Base-by-base conservation (phyloP, 2,329 filamentous ascomycete genomes). In the Onygenales sp. region DNA sequence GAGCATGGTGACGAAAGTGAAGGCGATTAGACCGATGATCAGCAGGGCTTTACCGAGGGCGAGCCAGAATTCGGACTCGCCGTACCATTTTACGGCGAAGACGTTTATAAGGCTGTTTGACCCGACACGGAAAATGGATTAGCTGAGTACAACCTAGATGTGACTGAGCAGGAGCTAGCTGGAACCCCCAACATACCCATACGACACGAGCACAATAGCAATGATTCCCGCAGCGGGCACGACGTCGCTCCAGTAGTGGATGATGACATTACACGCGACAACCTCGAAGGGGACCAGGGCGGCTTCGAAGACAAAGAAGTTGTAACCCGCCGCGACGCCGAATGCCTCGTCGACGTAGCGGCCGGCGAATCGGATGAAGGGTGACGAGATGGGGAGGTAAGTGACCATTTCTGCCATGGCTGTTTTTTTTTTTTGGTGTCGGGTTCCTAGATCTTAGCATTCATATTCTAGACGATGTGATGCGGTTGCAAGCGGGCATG, bases 1-100 rank as follows among this genome's bases (percentile, higher is more conserved):
- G 1, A 93, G 72, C 84, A 93, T 92, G 58, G 83, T 82, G 58
- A 94, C 77, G 63, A 95, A 88, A 2, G 88, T 92, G 71, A 88
- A 91, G 57, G 82, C 61, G 59, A 91, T 78, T 49, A 92, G 75
- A 1, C 81, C 85, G 37, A 89, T 69, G 55, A 87, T 87, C 49
- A 90, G 76, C 2, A 90, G 60, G 2, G 89, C 79, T 65, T 90
- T 89, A 52, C 84, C 84, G 2, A 87, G 66, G 2, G 87, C 83
- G 17, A 84, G 81, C 72, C 80, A 80, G 63, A 94, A 93, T 65
- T 93, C 88, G 0, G 83, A 80, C 68, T 89, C 86, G 44, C 86
- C 86, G 54, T 87, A 90, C 76, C 78, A 88, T 58, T 85, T 77
- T 14, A 90, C 85, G 0, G 84, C 84, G 56, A 91, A 75, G 46